phyloP scores from a whole-genome alignment of 257 asterid genomes.

The Nyctanthes arbortristis region DNA sequence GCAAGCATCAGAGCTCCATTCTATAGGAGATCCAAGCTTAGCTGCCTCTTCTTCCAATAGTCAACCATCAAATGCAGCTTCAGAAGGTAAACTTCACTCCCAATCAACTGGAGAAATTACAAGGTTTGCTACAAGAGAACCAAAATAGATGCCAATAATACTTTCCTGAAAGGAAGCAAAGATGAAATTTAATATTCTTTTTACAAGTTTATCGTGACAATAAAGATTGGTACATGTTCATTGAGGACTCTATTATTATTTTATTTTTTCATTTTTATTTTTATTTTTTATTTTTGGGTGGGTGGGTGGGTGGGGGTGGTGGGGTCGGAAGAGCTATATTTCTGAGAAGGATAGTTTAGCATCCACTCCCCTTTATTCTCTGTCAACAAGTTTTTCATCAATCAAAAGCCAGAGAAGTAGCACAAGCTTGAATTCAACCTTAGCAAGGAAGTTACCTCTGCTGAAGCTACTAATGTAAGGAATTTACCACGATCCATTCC shows the following conservation, averaged over 20 bases:
- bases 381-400: background rate
- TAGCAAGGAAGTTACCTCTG: conserved; percentile 61
- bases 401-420: too few relatives aligned
- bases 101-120: background rate
- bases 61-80: background rate
- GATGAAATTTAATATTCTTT: background rate
- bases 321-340: background rate
- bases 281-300: too few relatives aligned
- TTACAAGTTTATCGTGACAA: background rate
- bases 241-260: background rate
- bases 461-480: conserved; percentile 94
- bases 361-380: background rate
- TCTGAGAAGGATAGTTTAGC: background rate
- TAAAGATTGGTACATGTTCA: background rate
- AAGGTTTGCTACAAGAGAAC: background rate
- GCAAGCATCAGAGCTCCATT: background rate
- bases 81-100: background rate
- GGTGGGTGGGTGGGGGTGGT: too few relatives aligned
- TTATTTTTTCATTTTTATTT: too few relatives aligned
- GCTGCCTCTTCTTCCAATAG: background rate
- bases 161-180: conserved; percentile 1
- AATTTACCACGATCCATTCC: conserved; percentile 92
- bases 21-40: background rate
- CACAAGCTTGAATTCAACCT: conserved; percentile 15
- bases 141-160: conserved; percentile 9